phyloP scores from a whole-genome alignment of 768 basidiomycete genomes.

The Tylopilus felleus region DNA sequence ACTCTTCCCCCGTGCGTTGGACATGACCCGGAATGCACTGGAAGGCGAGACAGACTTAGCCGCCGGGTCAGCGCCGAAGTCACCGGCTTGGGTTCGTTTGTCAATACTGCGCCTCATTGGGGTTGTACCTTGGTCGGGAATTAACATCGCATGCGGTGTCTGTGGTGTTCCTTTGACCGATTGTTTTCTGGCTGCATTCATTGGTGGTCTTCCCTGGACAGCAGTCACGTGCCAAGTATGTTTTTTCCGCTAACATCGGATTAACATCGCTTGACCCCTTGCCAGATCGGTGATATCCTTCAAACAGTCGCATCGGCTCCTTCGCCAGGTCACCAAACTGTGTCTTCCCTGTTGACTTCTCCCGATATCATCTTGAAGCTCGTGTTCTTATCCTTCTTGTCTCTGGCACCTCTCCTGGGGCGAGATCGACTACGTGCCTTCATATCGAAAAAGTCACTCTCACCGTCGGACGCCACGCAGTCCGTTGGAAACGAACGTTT shows the following conservation, averaged over 20 bases:
- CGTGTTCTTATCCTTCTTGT: slow-evolving; percentile 75
- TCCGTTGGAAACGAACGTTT: slow-evolving; percentile 35
- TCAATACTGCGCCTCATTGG: slow-evolving; percentile 88
- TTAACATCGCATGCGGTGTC: slow-evolving; percentile 95
- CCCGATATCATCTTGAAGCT: slow-evolving; percentile 84
- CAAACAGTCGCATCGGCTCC: slow-evolving; percentile 77
- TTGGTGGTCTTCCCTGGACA: slow-evolving; percentile 85
- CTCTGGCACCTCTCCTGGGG: slow-evolving; percentile 82
- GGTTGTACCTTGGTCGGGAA: slow-evolving; percentile 94
- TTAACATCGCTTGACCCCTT: slow-evolving; percentile 14
- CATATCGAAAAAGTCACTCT: slow-evolving; percentile 37
- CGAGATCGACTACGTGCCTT: slow-evolving; percentile 61
- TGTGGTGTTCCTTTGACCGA: slow-evolving; percentile 75
- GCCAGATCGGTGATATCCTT: slow-evolving; percentile 80
- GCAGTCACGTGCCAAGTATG: slow-evolving; percentile 86
- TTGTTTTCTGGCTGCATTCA: slow-evolving; percentile 78
- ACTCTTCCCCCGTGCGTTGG: slow-evolving; percentile 79
- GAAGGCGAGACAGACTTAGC: slow-evolving; percentile 58
- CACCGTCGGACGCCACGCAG: slow-evolving; percentile 19
- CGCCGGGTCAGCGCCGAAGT: slow-evolving; percentile 34
- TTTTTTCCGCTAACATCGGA: slow-evolving; percentile 16
- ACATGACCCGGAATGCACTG: slow-evolving; percentile 78
- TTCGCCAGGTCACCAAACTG: slow-evolving; percentile 66
- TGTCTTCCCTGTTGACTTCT: slow-evolving; percentile 82
- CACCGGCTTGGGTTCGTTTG: slow-evolving; percentile 74